A percentile compares a stretch with the other conserved stretches of the same genome.
Evolutionary conservation across 148 eudicot species (phyloP).

Genomic region (Silene latifolia): DNA sequence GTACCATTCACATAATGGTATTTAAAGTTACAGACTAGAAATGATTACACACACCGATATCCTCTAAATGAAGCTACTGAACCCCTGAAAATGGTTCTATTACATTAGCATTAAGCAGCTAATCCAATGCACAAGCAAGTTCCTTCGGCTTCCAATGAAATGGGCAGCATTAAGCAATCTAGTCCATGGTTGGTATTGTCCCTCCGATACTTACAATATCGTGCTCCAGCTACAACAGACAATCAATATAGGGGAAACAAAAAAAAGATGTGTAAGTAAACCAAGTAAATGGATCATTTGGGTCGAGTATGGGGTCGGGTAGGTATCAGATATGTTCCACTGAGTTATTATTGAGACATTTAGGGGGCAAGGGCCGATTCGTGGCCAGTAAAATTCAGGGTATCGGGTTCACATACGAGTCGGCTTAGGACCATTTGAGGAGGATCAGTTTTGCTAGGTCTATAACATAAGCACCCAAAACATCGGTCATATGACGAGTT

Average conservation of each 20-base stretch:
- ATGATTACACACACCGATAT: conserved; percentile 25
- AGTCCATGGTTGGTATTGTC: conserved; percentile 25
- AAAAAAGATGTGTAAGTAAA: neutral
- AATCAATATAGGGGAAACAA: too few species aligned
- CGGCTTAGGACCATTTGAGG: too few species aligned
- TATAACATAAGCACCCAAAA: neutral
- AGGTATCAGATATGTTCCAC: too few species aligned
- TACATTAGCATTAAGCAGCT: neutral
- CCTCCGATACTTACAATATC: conserved; percentile 43
- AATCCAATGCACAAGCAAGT: conserved; percentile 3
- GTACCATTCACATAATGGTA: neutral
- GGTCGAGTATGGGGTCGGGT: too few species aligned
- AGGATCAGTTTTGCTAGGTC: neutral
- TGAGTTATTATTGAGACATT: too few species aligned
- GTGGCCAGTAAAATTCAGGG: too few species aligned
- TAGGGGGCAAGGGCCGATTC: too few species aligned
- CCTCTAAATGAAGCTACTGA: neutral
- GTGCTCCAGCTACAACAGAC: conserved; percentile 35
- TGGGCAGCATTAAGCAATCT: neutral
- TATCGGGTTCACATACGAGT: too few species aligned
- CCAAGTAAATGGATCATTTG: neutral
- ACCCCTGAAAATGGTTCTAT: conserved; percentile 1
- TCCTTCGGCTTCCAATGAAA: neutral
- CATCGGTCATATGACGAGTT: neutral
- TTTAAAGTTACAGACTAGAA: neutral